Evolutionary conservation across 129 eudicot genomes (phyloP), one percentile per base, ranked within the genome.

Genomic region (Lonicera japonica): DNA sequence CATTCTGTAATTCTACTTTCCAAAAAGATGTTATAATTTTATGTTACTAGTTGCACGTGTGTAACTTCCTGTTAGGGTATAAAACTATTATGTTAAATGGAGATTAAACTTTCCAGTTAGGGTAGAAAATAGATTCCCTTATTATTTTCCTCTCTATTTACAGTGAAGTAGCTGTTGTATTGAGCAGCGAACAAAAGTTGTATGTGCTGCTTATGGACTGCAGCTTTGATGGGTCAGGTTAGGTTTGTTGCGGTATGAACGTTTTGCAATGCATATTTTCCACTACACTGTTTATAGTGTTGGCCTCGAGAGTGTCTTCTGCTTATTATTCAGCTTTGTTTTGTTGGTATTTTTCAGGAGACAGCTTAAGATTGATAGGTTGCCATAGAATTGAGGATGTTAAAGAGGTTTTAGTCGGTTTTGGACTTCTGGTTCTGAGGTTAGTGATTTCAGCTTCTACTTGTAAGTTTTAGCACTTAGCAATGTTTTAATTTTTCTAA

Each of bases 341-440:
- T 34, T 29, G 41, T 46, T 77, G 25, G 50, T 40, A 25, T 70
- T 56, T 71, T 74, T 71, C 77, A 87, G 95, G 78, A 21, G 61
- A 39, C 40, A 40, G 47, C 63, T 65, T 68, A 43, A 75, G 67
- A 57, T 67, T 74, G 59, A 63, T 80, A n/a, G 84, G 80, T 60
- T 80, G 77, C 47, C 83, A 80, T 36, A 60, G 73, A 70, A 56
- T 80, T 58, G 87, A 66, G 59, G 85, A 80, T 78, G 72, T 80
- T 64, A 80, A 61, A 65, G 85, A 73, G 77, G 81, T 73, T 57
- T 67, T 75, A 39, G 85, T 83, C 70, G 91, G 91, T 50, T 75
- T 83, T 68, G 90, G 95, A 61, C 87, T 87, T 73, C 87, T 72
- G 58, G 74, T 78, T 14, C 73, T 87, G 29, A 73, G 95, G 95